A percentile compares a stretch with the other conserved stretches of the same genome.
phyloP scores from a whole-genome alignment of 768 basidiomycete species.

The Pisolithus tinctorius region DNA sequence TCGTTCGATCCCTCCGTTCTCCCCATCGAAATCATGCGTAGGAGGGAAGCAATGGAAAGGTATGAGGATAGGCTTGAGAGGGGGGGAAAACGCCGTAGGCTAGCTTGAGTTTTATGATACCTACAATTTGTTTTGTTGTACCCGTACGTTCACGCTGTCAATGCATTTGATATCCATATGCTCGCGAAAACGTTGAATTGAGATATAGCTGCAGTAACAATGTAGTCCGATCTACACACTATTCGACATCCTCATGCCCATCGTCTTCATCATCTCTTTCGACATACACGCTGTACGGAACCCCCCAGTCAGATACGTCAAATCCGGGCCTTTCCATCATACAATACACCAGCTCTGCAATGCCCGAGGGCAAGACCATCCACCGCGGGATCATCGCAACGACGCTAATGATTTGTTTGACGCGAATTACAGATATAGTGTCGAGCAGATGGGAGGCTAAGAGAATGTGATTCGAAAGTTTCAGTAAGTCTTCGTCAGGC shows the following conservation, averaged over 20 bases:
- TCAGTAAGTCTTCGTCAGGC: no score
- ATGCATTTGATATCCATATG: neutral
- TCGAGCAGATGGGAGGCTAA: no score
- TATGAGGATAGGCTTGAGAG: no score
- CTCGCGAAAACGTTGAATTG: neutral
- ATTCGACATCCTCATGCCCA: neutral
- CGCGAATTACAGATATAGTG: neutral
- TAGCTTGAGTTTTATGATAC: no score
- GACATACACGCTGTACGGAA: neutral
- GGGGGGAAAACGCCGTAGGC: no score
- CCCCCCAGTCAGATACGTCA: constrained; percentile 2
- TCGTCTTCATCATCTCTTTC: neutral
- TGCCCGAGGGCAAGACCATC: no score
- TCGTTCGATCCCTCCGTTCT: no score
- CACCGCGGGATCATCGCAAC: constrained; percentile 2
- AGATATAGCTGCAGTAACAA: neutral
- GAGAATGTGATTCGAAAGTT: no score
- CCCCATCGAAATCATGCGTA: no score
- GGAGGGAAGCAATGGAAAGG: no score
- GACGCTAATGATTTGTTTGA: neutral
- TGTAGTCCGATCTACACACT: neutral
- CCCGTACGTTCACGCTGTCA: no score
- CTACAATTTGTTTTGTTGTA: no score
- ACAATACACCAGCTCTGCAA: neutral
- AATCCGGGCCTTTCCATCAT: constrained; percentile 5